Evolutionary conservation across 2,329 filamentous ascomycete species (phyloP).

Genomic region (Microdochium trichocladiopsis): DNA sequence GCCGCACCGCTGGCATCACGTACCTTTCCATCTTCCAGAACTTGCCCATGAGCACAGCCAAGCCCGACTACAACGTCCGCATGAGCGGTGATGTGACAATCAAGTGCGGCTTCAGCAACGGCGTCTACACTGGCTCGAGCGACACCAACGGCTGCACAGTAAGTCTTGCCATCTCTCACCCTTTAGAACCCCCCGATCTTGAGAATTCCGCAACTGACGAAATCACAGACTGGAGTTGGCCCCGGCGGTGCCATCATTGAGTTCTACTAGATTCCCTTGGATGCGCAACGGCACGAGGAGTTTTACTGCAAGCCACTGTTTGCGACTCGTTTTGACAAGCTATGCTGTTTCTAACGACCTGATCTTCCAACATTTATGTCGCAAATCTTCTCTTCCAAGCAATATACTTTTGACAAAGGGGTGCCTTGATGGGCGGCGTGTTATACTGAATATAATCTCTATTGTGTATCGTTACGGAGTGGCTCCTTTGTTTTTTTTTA

Average conservation of each 20-base stretch:
- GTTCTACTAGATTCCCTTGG: background rate
- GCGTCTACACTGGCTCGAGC: conserved; percentile 50
- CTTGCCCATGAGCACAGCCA: conserved; percentile 60
- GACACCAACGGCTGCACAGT: conserved; percentile 67
- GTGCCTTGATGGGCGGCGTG: conserved; percentile 11
- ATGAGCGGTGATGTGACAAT: conserved; percentile 58
- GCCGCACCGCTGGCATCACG: conserved; percentile 58
- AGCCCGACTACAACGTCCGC: conserved; percentile 72
- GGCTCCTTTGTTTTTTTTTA: background rate
- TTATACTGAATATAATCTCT: conserved; percentile 23
- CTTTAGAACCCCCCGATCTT: background rate
- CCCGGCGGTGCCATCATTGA: background rate
- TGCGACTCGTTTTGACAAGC: background rate
- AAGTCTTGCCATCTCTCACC: conserved; percentile 40
- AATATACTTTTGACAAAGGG: background rate
- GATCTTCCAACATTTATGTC: conserved; percentile 11
- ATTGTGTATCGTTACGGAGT: conserved; percentile 21
- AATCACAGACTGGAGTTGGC: conserved; percentile 31
- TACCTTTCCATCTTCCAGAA: conserved; percentile 86
- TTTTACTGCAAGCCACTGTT: background rate
- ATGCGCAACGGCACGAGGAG: background rate
- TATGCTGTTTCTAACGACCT: background rate
- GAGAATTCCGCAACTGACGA: background rate
- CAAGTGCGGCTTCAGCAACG: conserved; percentile 59
- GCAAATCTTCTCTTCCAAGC: background rate